Evolutionary conservation across 2,329 filamentous ascomycete genomes (phyloP).

Genomic region (Grosmannia huntii): DNA sequence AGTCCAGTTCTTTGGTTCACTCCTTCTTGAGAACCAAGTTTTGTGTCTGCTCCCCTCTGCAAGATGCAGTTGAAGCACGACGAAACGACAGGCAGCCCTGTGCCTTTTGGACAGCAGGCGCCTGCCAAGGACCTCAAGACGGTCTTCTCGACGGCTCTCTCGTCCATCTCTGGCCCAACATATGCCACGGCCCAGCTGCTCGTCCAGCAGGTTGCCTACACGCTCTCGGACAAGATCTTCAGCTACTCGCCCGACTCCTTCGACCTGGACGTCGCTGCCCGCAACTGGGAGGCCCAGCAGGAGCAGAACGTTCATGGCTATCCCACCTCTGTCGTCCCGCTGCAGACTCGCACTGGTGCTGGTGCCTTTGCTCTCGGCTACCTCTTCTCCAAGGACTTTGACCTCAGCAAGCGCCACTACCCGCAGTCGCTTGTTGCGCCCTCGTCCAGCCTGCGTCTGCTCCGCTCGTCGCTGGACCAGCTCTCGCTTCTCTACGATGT

Average conservation of each 20-base stretch:
- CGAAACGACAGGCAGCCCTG: constrained; percentile 13
- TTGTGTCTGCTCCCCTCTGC: neutral
- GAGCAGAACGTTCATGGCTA: constrained; percentile 76
- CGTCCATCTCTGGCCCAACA: constrained; percentile 67
- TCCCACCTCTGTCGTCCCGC: constrained; percentile 59
- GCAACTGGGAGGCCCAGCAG: constrained; percentile 56
- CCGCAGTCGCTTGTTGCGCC: constrained; percentile 85
- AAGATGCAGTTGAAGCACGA: constrained; percentile 14
- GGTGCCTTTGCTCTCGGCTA: constrained; percentile 89
- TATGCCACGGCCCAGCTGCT: constrained; percentile 90
- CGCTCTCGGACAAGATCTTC: constrained; percentile 93
- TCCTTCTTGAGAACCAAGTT: neutral
- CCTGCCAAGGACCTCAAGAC: constrained; percentile 19
- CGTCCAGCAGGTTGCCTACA: constrained; percentile 91
- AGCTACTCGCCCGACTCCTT: constrained; percentile 92
- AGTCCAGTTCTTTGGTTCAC: neutral
- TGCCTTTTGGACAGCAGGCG: constrained; percentile 2
- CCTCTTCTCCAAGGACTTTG: constrained; percentile 95
- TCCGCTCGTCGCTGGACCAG: constrained; percentile 80
- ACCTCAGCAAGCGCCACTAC: constrained; percentile 77
- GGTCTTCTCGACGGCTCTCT: constrained; percentile 35
- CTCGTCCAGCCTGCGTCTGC: constrained; percentile 65
- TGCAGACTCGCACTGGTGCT: constrained; percentile 81
- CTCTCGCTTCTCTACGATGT: constrained; percentile 83
- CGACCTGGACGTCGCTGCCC: constrained; percentile 73